Base-by-base conservation (phyloP, 2,329 filamentous ascomycete species). In the Aaosphaeria pasadenensis region DNA sequence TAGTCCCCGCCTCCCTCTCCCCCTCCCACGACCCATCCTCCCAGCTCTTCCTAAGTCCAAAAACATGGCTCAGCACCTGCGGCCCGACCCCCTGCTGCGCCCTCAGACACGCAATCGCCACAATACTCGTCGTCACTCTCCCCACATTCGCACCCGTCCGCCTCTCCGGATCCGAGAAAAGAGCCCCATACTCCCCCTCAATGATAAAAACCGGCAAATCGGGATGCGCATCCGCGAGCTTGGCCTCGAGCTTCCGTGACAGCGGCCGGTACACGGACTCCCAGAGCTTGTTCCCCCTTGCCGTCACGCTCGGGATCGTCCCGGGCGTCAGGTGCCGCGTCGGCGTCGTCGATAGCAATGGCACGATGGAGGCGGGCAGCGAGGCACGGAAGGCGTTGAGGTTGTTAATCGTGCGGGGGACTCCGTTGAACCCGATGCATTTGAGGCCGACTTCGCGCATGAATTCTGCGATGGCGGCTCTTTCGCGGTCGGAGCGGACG, bases 61-160 rank as follows among this genome's bases (percentile, higher is more conserved):
- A 91, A 0, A 92, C 77, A 70, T 94, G 89, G 54, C 84, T 88
- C 28, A 86, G 71, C n/a, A 94, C 87, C 74, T 92, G 89, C 2
- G 88, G 88, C 0, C 83, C 89, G 0, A 91, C 88, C 0, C 89
- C 89, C 4, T 85, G 87, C 76, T 92, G 89, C 42, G 88, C 80
- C 5, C 89, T 73, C 65, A 94, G 64, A 60, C 87, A 89, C 5
- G 87, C 77, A 32, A 94, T 78, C 0, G 86, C 88, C 4, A 89
- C 77, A 5, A 92, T 68, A 45, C 81, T 86, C 0, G 88, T 91
- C 54, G 89, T 69, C 0, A 87, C 79, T 1, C 88, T 71, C 0
- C 89, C 88, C 0, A 87, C 79, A 24, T 75, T 78, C 0, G 75
- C 75, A 11, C 69, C 70, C 5, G 67, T 61, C 5, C 71, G 56